Percentiles rank a stretch among this genome's conserved stretches.
Evolutionary conservation across 345 rosid species (phyloP).

Genomic region (Lepidium didymum): DNA sequence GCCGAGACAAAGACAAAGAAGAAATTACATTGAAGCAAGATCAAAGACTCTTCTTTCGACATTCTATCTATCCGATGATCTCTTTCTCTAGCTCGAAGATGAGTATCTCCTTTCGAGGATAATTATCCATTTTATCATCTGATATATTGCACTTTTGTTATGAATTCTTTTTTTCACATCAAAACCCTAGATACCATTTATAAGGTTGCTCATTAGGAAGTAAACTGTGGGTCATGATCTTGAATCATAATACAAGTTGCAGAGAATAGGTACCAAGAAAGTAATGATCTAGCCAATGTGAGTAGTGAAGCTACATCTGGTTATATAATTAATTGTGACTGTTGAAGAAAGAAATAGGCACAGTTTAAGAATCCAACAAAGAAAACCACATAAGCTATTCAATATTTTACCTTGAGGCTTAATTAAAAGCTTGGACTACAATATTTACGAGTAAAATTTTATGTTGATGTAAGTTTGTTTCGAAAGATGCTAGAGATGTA

Average conservation of each 20-base stretch:
- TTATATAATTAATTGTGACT: not conserved
- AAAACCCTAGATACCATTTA: not conserved
- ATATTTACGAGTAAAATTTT: not conserved
- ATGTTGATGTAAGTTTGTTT: not conserved
- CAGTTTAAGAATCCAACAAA: not conserved
- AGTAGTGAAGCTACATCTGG: not conserved
- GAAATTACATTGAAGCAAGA: constrained; percentile 11
- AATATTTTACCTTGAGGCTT: not conserved
- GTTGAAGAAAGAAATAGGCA: not conserved
- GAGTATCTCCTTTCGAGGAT: not conserved
- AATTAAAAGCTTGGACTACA: not conserved
- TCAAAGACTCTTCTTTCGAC: not conserved
- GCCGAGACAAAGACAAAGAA: constrained; percentile 45
- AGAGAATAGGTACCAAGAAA: not conserved
- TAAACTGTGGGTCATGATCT: not conserved
- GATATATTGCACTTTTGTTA: not conserved
- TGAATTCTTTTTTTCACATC: not conserved
- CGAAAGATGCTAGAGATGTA: constrained; percentile 26
- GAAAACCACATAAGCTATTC: not conserved
- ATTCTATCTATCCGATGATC: not conserved
- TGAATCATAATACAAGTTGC: not conserved
- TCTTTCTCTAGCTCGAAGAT: not conserved
- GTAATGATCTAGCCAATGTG: not conserved
- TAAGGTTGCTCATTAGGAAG: not conserved
- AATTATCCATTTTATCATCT: not conserved